Conservation (phyloP, 2,329 filamentous ascomycete species). For the Cytospora leucostoma region DNA sequence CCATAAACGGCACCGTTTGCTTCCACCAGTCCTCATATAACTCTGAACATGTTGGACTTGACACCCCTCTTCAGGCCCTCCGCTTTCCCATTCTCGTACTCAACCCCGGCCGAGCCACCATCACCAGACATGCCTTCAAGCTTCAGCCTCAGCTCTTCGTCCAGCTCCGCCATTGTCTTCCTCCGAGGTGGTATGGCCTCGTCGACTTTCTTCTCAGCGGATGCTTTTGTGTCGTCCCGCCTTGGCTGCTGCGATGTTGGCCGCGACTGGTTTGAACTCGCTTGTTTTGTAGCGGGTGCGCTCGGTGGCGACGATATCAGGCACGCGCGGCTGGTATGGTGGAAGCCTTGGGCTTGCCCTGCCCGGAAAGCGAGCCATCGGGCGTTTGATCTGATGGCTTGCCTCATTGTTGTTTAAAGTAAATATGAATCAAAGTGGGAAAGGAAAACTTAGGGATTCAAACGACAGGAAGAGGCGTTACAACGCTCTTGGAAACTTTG, state of each 20-base stretch:
- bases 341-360: conserved; percentile 1
- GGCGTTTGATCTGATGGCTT: background rate
- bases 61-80: conserved; percentile 73
- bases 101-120: conserved; percentile 69
- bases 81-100: conserved; percentile 74
- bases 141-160: conserved; percentile 66
- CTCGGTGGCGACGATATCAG: background rate
- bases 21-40: conserved; percentile 51
- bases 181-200: conserved; percentile 8
- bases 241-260: background rate
- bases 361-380: background rate
- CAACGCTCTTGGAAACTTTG: background rate
- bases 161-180: conserved; percentile 64
- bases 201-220: background rate
- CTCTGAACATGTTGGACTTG: conserved; percentile 75
- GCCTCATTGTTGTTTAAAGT: background rate
- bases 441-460: background rate
- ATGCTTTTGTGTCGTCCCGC: background rate
- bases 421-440: too few species aligned
- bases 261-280: background rate
- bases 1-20: background rate
- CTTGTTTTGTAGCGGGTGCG: background rate
- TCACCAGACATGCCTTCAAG: conserved; percentile 69
- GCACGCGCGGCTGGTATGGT: background rate
- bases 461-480: background rate